Percentiles rank a stretch among this genome's conserved stretches.
Evolutionary conservation across 306 rosid species (phyloP).

Genomic region (Benincasa hispida): DNA sequence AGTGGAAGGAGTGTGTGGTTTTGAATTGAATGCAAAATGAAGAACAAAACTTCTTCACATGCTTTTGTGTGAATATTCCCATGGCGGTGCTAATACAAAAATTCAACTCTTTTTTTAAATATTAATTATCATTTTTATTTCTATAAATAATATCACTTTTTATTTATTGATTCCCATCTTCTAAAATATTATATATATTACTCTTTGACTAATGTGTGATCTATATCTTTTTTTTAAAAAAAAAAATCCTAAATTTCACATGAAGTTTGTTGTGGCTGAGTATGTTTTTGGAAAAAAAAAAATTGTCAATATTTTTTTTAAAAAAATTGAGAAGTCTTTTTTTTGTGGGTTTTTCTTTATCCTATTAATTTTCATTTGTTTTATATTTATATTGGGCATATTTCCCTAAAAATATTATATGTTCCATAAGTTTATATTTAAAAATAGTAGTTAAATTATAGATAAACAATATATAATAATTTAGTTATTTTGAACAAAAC

Average conservation of each 20-base stretch:
- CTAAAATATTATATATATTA: neutral
- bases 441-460: too few relatives aligned
- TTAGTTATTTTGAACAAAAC: too few relatives aligned
- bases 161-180: neutral
- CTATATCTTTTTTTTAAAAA: neutral
- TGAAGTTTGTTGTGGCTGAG: neutral
- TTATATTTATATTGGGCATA: neutral
- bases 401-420: too few relatives aligned
- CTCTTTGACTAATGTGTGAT: neutral
- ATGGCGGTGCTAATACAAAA: neutral
- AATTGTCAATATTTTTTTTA: neutral
- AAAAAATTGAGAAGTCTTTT: neutral
- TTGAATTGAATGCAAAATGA: conserved; percentile 1
- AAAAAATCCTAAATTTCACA: neutral
- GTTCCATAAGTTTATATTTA: too few relatives aligned
- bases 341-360: neutral
- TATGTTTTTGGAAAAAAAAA: neutral
- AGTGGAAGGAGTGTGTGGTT: neutral
- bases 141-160: neutral
- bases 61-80: neutral
- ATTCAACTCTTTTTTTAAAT: neutral
- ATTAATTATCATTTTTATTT: neutral
- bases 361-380: neutral
- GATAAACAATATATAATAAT: neutral
- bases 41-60: conserved; percentile 1